These are phyloP conservation scores for Mycena vulgaris DNA, from an alignment of 768 basidiomycete species.

Conservation along the genomic window DNA sequence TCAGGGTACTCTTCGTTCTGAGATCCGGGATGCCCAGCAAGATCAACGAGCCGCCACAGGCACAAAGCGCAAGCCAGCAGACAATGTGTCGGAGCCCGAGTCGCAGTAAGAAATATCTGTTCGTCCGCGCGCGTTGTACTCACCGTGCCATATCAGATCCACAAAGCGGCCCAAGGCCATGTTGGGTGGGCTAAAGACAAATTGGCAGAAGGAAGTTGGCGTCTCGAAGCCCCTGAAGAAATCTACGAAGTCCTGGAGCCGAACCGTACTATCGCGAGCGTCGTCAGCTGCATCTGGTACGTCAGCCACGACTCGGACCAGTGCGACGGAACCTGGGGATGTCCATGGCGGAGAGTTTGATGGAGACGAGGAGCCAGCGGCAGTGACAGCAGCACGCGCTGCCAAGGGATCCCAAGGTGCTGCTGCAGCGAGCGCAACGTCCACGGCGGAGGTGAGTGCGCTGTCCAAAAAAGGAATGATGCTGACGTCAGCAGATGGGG, in stretches of 20 bases:
- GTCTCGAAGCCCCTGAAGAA: slow-evolving; percentile 18
- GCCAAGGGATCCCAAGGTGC: no score
- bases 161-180: slow-evolving; percentile 10
- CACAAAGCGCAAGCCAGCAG: slow-evolving; percentile 12
- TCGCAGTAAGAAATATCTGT: not conserved
- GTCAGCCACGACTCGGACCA: not conserved
- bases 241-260: not conserved
- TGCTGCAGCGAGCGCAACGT: not conserved
- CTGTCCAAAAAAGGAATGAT: not conserved
- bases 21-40: not conserved
- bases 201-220: slow-evolving; percentile 13
- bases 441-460: slow-evolving; percentile 10
- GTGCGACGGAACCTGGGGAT: not conserved
- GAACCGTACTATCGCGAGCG: not conserved
- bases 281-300: not conserved
- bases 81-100: not conserved
- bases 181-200: not conserved
- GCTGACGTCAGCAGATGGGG: slow-evolving; percentile 20
- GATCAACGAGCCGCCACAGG: no score
- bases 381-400: not conserved
- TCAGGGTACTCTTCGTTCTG: not conserved
- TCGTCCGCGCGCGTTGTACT: no score
- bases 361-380: not conserved
- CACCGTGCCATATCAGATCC: no score
- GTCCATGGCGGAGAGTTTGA: slow-evolving; percentile 7